These are phyloP conservation scores for Boletus subparvulus DNA, from an alignment of 768 basidiomycete genomes.

Conservation along the genomic window DNA sequence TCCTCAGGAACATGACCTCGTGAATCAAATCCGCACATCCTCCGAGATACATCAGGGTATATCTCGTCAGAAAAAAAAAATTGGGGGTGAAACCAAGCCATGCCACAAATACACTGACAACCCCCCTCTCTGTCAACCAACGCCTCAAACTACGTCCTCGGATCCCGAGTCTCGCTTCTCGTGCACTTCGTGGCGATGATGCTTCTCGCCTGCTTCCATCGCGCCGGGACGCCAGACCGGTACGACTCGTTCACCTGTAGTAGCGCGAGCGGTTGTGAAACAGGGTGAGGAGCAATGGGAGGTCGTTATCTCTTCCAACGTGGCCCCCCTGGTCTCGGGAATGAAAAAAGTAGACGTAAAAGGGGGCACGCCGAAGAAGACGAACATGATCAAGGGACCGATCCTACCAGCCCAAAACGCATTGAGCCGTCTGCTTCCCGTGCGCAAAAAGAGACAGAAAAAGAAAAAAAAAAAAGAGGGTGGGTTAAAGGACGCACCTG, in stretches of 20 bases:
- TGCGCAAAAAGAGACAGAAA: too few species aligned
- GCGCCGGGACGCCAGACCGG: constrained; percentile 51
- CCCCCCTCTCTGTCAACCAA: neutral
- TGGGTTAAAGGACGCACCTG: constrained; percentile 34
- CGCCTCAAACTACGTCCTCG: constrained; percentile 10
- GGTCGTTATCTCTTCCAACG: constrained; percentile 52
- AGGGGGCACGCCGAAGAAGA: constrained; percentile 76
- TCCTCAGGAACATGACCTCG: neutral
- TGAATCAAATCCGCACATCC: neutral
- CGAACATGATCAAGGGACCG: constrained; percentile 70
- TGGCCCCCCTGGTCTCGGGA: constrained; percentile 79
- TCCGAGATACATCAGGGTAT: neutral
- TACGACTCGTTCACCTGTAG: constrained; percentile 72
- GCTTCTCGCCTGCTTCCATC: constrained; percentile 53
- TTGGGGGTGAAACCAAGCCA: neutral
- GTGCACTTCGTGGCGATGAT: constrained; percentile 24
- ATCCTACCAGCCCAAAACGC: constrained; percentile 40
- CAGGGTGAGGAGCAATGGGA: neutral
- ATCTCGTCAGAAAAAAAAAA: neutral
- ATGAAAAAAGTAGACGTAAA: constrained; percentile 76
- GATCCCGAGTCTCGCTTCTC: constrained; percentile 28
- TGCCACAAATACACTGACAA: neutral
- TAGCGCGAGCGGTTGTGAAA: neutral
- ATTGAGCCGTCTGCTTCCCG: neutral
- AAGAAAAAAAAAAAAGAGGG: neutral